These are phyloP conservation scores for Suhomyces vadensis DNA, from an alignment of 805 yeast species.

Conservation along the genomic window DNA sequence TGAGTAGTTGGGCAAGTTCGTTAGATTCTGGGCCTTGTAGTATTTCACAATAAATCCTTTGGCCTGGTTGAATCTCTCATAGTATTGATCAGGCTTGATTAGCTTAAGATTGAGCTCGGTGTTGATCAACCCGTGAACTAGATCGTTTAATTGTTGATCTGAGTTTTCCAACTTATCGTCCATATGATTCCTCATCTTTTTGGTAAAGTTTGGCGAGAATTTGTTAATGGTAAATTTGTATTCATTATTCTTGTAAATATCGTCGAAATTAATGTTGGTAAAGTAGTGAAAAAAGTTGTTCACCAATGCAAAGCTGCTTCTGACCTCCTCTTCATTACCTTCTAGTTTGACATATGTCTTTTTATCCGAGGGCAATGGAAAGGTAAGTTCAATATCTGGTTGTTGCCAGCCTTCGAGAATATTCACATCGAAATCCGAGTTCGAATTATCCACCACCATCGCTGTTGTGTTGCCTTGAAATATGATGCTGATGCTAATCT, in stretches of 20 bases:
- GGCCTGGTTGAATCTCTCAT: conserved; percentile 34
- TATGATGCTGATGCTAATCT: no score
- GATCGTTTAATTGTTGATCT: conserved; percentile 37
- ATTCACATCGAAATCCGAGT: conserved; percentile 37
- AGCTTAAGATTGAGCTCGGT: conserved; percentile 40
- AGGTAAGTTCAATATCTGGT: conserved; percentile 35
- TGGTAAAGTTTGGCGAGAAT: conserved; percentile 27
- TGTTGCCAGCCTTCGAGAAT: conserved; percentile 32
- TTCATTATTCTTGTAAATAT: conserved; percentile 36
- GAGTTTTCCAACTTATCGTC: conserved; percentile 30
- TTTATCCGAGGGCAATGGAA: conserved; percentile 42
- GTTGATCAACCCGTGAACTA: conserved; percentile 35
- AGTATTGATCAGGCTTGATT: conserved; percentile 34
- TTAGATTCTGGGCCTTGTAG: conserved; percentile 36
- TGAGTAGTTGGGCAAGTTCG: conserved; percentile 37
- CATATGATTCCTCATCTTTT: conserved; percentile 31
- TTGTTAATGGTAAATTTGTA: conserved; percentile 36
- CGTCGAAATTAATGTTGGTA: conserved; percentile 27
- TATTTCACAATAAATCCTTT: conserved; percentile 40
- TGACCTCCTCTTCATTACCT: conserved; percentile 30
- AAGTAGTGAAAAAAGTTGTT: conserved; percentile 33
- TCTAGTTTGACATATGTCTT: conserved; percentile 30
- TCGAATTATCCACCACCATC: conserved; percentile 10
- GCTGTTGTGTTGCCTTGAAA: not conserved
- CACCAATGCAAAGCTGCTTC: conserved; percentile 23